A percentile compares a stretch with the other conserved stretches of the same genome.
These are phyloP conservation scores for Yamadazyma aaseri DNA, from an alignment of 1,139 yeast genomes.

Conservation along the genomic window DNA sequence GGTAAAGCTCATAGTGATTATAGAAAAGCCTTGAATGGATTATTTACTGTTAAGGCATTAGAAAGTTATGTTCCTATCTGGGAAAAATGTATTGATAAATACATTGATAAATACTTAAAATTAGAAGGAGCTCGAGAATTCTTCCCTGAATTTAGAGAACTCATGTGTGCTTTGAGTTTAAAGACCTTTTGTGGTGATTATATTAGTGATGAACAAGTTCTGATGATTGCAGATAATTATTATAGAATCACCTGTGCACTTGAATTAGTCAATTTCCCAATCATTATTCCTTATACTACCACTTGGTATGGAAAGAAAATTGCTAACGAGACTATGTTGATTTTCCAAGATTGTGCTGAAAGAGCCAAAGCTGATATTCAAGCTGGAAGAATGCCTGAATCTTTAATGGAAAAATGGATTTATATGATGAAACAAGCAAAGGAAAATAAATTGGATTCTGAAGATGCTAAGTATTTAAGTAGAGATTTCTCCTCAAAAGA, in stretches of 20 bases:
- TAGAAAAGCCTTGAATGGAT: constrained; percentile 84
- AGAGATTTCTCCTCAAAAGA: constrained; percentile 89
- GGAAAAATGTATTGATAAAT: constrained; percentile 79
- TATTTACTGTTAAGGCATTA: constrained; percentile 82
- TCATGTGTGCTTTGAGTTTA: constrained; percentile 89
- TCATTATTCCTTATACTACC: constrained; percentile 90
- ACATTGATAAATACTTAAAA: constrained; percentile 64
- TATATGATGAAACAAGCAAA: constrained; percentile 76
- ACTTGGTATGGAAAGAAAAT: constrained; percentile 96
- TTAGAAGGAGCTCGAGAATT: constrained; percentile 65
- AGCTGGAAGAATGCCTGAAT: constrained; percentile 73
- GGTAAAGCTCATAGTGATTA: constrained; percentile 95
- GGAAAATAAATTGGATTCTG: constrained; percentile 45
- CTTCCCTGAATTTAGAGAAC: constrained; percentile 93
- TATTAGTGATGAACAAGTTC: constrained; percentile 86
- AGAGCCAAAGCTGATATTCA: constrained; percentile 79
- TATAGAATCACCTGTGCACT: constrained; percentile 90
- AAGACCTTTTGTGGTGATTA: constrained; percentile 95
- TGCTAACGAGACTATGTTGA: constrained; percentile 91
- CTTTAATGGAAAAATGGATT: constrained; percentile 97
- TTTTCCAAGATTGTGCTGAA: constrained; percentile 84
- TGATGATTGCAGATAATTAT: constrained; percentile 86
- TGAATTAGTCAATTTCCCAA: constrained; percentile 96
- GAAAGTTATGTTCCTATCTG: constrained; percentile 80
- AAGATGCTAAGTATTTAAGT: constrained; percentile 56